Conservation (phyloP, 441 rosid species). For the Croton laevigatus region DNA sequence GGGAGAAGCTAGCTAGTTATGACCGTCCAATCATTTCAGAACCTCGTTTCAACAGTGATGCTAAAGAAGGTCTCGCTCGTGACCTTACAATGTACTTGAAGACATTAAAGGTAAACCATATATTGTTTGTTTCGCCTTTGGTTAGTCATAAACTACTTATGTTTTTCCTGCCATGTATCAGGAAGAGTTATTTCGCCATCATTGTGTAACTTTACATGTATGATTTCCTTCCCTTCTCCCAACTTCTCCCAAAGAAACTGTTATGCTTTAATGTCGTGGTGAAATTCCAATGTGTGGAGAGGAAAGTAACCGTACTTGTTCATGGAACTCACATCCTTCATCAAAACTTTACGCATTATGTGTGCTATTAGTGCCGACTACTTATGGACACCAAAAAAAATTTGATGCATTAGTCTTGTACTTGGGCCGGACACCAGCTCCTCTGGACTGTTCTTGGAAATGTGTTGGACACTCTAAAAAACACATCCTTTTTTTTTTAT, state of each 20-base stretch:
- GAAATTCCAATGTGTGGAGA: background rate
- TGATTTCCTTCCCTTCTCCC: background rate
- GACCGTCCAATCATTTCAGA: constrained; percentile 47
- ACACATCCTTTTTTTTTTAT: too few relatives aligned
- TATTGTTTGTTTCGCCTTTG: background rate
- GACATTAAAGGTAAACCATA: constrained; percentile 52
- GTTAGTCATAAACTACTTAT: background rate
- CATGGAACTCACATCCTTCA: background rate
- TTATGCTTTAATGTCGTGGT: background rate
- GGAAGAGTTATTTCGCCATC: background rate
- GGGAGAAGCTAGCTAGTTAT: constrained; percentile 62
- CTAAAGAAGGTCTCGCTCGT: constrained; percentile 55
- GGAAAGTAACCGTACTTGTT: background rate
- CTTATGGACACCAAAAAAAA: background rate
- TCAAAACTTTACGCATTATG: background rate
- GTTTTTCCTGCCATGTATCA: background rate
- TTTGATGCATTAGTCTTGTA: too few relatives aligned
- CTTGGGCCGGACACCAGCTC: too few relatives aligned
- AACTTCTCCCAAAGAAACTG: background rate
- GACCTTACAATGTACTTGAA: constrained; percentile 68
- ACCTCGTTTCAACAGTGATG: constrained; percentile 48
- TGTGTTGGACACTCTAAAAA: too few relatives aligned
- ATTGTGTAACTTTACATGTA: background rate
- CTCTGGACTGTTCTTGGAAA: too few relatives aligned
- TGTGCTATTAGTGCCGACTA: background rate